These are phyloP conservation scores for Dinochytrium kinnereticum DNA, from an alignment of 371 early-diverging fungal species.

Conservation along the genomic window DNA sequence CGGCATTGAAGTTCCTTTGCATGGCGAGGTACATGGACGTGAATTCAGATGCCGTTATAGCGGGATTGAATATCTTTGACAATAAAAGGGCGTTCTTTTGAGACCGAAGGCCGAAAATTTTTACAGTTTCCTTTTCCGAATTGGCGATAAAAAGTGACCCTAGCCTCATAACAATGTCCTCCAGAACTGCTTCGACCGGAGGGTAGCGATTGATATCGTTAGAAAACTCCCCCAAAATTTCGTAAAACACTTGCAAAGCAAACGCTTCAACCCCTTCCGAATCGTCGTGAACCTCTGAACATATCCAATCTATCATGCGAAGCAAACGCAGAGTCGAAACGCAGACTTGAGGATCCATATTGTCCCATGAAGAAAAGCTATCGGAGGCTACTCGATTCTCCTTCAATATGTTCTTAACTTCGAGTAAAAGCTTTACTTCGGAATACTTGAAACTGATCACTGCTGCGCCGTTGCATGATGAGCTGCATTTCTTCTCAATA, in stretches of 20 bases:
- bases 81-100: slow-evolving; percentile 1
- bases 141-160: slow-evolving; percentile 16
- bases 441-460: slow-evolving; percentile 20
- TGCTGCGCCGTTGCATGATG: slow-evolving; percentile 27
- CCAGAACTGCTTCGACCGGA: slow-evolving; percentile 20
- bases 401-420: slow-evolving; percentile 23
- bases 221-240: background rate
- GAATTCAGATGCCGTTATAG: slow-evolving; percentile 22
- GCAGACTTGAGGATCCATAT: slow-evolving; percentile 35
- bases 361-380: slow-evolving; percentile 29
- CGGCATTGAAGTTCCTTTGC: background rate
- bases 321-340: slow-evolving; percentile 21
- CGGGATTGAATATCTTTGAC: slow-evolving; percentile 27
- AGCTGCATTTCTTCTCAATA: slow-evolving; percentile 30
- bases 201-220: slow-evolving; percentile 19
- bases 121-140: slow-evolving; percentile 19
- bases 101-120: slow-evolving; percentile 20
- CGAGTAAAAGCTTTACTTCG: slow-evolving; percentile 24
- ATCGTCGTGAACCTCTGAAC: background rate
- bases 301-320: slow-evolving; percentile 36
- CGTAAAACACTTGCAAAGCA: slow-evolving; percentile 7
- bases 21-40: slow-evolving; percentile 18
- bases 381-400: slow-evolving; percentile 31
- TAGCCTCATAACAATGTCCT: slow-evolving; percentile 14
- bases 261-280: background rate